phyloP scores from a whole-genome alignment of 1,284 basidiomycete species.

The Wallemia hederae region DNA sequence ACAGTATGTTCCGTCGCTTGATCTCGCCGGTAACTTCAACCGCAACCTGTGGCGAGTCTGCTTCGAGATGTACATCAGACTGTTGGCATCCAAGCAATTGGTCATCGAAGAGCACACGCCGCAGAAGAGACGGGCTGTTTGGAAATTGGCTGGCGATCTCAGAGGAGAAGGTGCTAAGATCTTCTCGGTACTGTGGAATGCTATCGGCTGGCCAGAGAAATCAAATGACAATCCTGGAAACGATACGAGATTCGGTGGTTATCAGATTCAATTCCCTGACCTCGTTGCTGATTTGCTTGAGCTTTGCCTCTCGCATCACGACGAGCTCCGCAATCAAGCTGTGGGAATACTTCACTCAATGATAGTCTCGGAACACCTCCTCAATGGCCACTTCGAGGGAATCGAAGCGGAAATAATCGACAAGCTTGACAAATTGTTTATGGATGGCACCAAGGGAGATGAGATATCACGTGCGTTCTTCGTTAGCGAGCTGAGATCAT shows the following conservation, averaged over 20 bases:
- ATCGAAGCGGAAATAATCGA: conserved; percentile 83
- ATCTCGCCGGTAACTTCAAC: conserved; percentile 38
- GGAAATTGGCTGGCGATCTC: conserved; percentile 81
- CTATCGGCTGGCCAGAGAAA: conserved; percentile 32
- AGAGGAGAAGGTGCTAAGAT: conserved; percentile 73
- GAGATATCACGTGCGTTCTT: conserved; percentile 78
- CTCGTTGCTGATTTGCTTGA: conserved; percentile 74
- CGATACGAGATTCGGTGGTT: conserved; percentile 14
- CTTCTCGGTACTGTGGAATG: conserved; percentile 55
- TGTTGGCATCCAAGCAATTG: conserved; percentile 65
- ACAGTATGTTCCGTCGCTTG: conserved; percentile 46
- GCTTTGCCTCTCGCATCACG: conserved; percentile 78
- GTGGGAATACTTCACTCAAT: conserved; percentile 82
- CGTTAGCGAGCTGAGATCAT: conserved; percentile 58
- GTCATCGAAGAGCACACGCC: conserved; percentile 82
- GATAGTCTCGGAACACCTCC: conserved; percentile 74
- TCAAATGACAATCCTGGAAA: conserved; percentile 1
- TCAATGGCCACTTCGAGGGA: conserved; percentile 44
- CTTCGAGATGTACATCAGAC: conserved; percentile 49
- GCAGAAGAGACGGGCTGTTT: conserved; percentile 73
- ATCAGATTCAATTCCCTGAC: conserved; percentile 52
- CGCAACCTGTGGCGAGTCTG: conserved; percentile 49
- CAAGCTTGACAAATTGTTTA: conserved; percentile 67
- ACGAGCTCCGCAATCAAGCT: conserved; percentile 61
- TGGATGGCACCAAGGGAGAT: conserved; percentile 65